Evolutionary conservation across 148 eudicot genomes (phyloP), one percentile per base, ranked within the genome.

Genomic region (Vaccinium macrocarpon): DNA sequence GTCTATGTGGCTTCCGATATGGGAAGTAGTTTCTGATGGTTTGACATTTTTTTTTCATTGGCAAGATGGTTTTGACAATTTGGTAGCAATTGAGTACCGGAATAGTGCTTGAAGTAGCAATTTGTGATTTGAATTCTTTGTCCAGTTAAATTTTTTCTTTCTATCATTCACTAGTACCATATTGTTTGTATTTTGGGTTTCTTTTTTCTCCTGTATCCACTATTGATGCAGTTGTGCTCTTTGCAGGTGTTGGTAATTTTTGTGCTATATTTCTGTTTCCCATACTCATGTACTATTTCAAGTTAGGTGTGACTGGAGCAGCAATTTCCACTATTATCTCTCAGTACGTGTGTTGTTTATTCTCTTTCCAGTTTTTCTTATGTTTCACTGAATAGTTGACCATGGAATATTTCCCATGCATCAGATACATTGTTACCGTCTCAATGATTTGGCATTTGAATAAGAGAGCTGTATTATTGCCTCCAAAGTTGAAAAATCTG

Each of bases 281-380:
- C 2, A 70, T 94, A 46, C 88, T 96, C 79, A 92, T 96, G 89
- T 87, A 94, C 85, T 89, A 88, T 85, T 90, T 87, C 85, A 88
- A 87, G 75, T 86, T 93, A 89, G 98, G 99, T 82, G 92, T 92
- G 81, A 81, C 88, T 84, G 99, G 99, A 89, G 99, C 99, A 75
- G 99, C 99, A 74, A 90, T 91, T 84, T 89, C 98, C 79, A 91
- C 97, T 59, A 97, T 97, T 83, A 72, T 93, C 29, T 97, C 99
- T 83, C 99, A 97, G 98, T 97, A 90, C 82, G 99, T 89, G 35
- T 62, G 82, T 72, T 23, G n/a, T 83, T n/a, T 78, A 42, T 66
- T 74, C 77, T 73, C 56, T 52, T 6, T 56, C 14, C 3, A 13
- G n/a, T 12, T 42, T 35, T 80, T 38, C 14, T 23, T 35, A n/a